Evolutionary conservation across 768 basidiomycete genomes (phyloP), one percentile per base, ranked within the genome.

Genomic region (Pleurotus cornucopiae): DNA sequence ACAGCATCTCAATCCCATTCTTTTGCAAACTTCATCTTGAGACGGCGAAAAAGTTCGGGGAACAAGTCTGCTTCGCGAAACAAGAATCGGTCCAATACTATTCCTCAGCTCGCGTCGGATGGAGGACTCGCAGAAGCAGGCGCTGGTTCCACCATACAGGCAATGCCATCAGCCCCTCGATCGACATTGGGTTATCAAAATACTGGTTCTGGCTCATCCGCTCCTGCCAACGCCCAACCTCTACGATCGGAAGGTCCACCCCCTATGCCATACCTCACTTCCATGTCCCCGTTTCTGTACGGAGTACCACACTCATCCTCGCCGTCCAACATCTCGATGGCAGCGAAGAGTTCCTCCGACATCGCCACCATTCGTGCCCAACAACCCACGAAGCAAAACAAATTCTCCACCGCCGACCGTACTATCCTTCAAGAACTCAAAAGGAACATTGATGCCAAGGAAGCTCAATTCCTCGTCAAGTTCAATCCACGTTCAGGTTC

Each of bases 361-460:
- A 21, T 55, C 13, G 16, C 41, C 16, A 26, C 54, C 43, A 21
- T 40, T 37, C 54, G 26, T 30, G 4, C 54, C 44, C 54, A 46
- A 2, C 54, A 45, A 4, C 14, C 54, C 21, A 11, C 44, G 11
- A 41, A 40, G 49, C 55, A 46, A 57, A 65, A 63, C 47, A 76
- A 77, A 56, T 83, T 85, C 64, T 83, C 83, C 2, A 84, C 84
- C 0, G 77, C 81, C 9, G 85, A 86, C 66, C 77, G 84, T 18
- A 77, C 81, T 4, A 85, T 85, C 47, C 70, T 85, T 3, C 71
- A 80, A 58, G 82, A 85, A 61, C 71, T 85, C 38, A 79, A 78
- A 61, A 74, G 75, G 46, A 77, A 74, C 55, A 75, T 82, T 41
- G 69, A 68, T 16, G 84, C 79, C 23, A 78, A 79, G 46, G 80